phyloP scores from a whole-genome alignment of 148 eudicot genomes.

The Fagopyrum tataricum region DNA sequence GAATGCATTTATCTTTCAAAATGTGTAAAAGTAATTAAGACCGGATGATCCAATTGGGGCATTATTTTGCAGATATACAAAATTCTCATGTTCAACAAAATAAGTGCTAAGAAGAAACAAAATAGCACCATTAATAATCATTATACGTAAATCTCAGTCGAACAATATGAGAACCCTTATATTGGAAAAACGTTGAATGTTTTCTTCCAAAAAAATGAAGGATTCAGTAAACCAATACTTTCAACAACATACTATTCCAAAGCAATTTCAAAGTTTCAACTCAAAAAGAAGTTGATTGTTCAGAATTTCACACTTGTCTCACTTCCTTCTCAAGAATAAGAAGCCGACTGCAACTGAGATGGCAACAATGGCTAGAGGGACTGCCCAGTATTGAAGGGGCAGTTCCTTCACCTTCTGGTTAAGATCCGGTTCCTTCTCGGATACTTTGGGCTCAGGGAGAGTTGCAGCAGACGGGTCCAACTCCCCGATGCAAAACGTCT shows the following conservation, averaged over 20 bases:
- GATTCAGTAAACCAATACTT: conserved; percentile 2
- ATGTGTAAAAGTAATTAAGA: too few relatives aligned
- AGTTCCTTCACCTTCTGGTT: conserved; percentile 39
- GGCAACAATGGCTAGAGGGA: conserved; percentile 46
- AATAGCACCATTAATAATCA: not conserved
- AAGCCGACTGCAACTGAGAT: conserved; percentile 50
- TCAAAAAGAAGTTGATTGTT: not conserved
- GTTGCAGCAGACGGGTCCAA: conserved; percentile 47
- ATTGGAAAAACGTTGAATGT: not conserved
- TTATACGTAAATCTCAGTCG: not conserved
- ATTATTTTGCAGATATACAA: too few relatives aligned
- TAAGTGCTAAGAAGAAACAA: not conserved
- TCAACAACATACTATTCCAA: not conserved
- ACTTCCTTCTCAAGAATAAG: conserved; percentile 59
- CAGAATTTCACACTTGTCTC: not conserved
- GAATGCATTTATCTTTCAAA: too few relatives aligned
- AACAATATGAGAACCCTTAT: not conserved
- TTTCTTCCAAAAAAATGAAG: not conserved
- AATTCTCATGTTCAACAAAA: too few relatives aligned
- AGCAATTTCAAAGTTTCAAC: not conserved
- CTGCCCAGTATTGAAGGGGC: conserved; percentile 55
- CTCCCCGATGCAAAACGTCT: conserved; percentile 71
- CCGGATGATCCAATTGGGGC: too few relatives aligned
- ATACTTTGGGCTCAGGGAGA: conserved; percentile 40
- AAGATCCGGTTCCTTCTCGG: conserved; percentile 27